Conservation (phyloP, 2,329 filamentous ascomycete genomes). For the Exophiala dermatitidis region DNA sequence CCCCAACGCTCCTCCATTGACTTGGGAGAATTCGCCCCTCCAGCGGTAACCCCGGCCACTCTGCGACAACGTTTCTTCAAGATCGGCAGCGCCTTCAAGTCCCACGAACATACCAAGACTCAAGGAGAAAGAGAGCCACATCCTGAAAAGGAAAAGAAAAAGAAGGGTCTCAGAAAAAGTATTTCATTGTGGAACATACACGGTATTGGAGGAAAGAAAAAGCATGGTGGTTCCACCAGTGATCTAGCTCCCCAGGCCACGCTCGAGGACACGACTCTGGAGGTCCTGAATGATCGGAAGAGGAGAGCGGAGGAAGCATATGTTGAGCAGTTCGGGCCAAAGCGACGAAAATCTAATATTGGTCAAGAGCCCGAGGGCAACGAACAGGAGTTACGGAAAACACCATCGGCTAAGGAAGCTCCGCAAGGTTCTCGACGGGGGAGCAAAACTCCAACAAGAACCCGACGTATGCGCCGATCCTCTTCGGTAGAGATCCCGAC, state of each 20-base stretch:
- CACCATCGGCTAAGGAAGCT: neutral
- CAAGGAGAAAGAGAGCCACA: constrained; percentile 4
- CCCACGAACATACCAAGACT: constrained; percentile 1
- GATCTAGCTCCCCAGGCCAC: constrained; percentile 2
- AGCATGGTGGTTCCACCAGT: constrained; percentile 4
- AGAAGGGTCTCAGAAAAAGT: constrained; percentile 24
- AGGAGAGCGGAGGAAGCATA: constrained; percentile 27
- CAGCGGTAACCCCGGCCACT: constrained; percentile 18
- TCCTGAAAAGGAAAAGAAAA: neutral
- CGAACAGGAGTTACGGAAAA: neutral
- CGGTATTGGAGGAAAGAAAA: constrained; percentile 13
- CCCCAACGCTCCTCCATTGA: constrained; percentile 21
- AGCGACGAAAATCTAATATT: constrained; percentile 22
- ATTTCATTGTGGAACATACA: constrained; percentile 26
- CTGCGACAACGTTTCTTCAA: constrained; percentile 20
- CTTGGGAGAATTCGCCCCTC: constrained; percentile 24
- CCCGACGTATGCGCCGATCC: constrained; percentile 1
- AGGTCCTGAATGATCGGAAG: constrained; percentile 26
- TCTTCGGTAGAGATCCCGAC: constrained; percentile 1
- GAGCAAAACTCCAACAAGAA: neutral
- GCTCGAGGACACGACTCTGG: constrained; percentile 1
- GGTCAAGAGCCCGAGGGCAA: neutral
- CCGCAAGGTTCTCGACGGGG: neutral
- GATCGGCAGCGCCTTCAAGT: constrained; percentile 20
- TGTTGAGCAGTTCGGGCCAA: constrained; percentile 25